phyloP scores from a whole-genome alignment of 1,284 basidiomycete genomes.

The Cryptococcus neoformans region DNA sequence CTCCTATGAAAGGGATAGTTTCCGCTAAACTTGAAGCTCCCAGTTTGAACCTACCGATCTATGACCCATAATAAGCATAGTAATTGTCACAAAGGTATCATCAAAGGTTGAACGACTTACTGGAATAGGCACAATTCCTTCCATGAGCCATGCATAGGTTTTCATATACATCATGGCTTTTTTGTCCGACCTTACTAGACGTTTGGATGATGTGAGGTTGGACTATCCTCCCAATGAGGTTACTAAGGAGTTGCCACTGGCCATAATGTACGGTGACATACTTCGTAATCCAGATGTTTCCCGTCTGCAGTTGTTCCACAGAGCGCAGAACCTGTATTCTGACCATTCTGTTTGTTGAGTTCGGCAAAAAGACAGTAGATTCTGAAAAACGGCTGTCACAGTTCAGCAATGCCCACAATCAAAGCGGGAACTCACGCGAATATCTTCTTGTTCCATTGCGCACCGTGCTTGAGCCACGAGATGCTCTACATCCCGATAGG shows the following conservation, averaged over 20 bases:
- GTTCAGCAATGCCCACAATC: background rate
- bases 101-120: slow-evolving; percentile 2
- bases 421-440: slow-evolving; percentile 2
- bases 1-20: slow-evolving; percentile 3
- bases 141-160: slow-evolving; percentile 11
- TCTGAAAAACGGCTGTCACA: slow-evolving; percentile 3
- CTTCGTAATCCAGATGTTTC: slow-evolving; percentile 9
- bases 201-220: background rate
- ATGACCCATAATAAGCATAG: no score
- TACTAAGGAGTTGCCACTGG: background rate
- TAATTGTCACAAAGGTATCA: background rate
- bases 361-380: slow-evolving; percentile 3
- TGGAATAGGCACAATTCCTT: slow-evolving; percentile 10
- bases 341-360: no score
- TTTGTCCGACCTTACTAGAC: background rate
- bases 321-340: background rate
- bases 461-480: slow-evolving; percentile 4
- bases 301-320: background rate
- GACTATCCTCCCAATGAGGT: background rate
- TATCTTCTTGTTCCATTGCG: slow-evolving; percentile 7
- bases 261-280: background rate
- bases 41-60: slow-evolving; percentile 3
- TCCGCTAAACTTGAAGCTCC: slow-evolving; percentile 1
- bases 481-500: slow-evolving; percentile 5
- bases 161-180: slow-evolving; percentile 3